A percentile compares a stretch with the other conserved stretches of the same genome.
Evolutionary conservation across 1,284 basidiomycete genomes (phyloP).

Genomic region (Laetiporus sulphureus): DNA sequence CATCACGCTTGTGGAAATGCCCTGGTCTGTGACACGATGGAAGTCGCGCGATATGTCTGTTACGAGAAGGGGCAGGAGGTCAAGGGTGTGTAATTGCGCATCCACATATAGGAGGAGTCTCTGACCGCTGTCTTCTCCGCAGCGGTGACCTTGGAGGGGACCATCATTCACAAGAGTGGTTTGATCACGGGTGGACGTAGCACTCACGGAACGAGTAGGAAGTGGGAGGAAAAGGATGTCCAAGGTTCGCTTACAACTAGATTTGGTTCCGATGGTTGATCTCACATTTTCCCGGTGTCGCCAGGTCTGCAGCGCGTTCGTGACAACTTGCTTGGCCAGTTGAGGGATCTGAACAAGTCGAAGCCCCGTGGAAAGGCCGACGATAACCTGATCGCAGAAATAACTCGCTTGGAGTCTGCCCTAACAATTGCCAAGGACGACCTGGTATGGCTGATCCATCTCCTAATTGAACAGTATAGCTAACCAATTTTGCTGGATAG

Average conservation of each 20-base stretch:
- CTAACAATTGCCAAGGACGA: conserved; percentile 77
- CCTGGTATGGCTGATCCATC: conserved; percentile 49
- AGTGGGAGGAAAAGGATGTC: conserved; percentile 93
- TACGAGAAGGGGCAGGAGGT: conserved; percentile 95
- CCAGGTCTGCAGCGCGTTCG: conserved; percentile 66
- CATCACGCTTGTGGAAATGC: conserved; percentile 95
- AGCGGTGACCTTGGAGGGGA: conserved; percentile 95
- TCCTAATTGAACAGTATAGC: background rate
- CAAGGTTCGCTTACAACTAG: conserved; percentile 46
- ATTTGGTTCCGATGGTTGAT: background rate
- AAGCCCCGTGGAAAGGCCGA: conserved; percentile 81
- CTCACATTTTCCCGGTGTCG: background rate
- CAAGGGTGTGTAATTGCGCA: conserved; percentile 59
- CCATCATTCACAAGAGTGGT: conserved; percentile 96
- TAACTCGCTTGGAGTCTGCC: conserved; percentile 75
- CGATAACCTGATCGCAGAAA: conserved; percentile 71
- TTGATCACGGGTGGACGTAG: conserved; percentile 94
- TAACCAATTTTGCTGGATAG: conserved; percentile 30
- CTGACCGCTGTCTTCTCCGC: background rate
- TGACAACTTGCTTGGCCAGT: conserved; percentile 73
- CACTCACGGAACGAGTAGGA: conserved; percentile 62
- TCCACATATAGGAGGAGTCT: no score
- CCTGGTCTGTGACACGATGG: conserved; percentile 92
- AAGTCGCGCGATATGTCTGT: conserved; percentile 83
- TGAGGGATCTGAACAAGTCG: conserved; percentile 76